phyloP scores from a whole-genome alignment of 148 eudicot species.

The Vaccinium corymbosum region DNA sequence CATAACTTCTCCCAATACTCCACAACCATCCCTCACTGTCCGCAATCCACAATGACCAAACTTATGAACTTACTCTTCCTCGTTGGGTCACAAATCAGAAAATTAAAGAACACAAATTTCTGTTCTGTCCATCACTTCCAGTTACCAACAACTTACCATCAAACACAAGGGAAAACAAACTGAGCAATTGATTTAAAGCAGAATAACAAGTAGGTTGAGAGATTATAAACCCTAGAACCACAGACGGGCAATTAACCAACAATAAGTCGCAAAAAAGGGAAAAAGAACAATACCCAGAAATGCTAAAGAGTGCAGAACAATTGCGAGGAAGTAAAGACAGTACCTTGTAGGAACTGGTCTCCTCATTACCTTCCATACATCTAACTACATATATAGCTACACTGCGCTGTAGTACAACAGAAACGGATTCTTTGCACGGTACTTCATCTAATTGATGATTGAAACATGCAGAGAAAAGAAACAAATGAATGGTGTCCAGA shows the following conservation, averaged over 20 bases:
- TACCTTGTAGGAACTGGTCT: conserved; percentile 11
- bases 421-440: not conserved
- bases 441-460: conserved; percentile 2
- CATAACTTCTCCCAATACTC: not conserved
- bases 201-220: not conserved
- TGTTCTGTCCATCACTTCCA: not conserved
- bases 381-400: not conserved
- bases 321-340: too few species aligned
- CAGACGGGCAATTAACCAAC: conserved; percentile 4
- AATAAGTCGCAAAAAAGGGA: not conserved
- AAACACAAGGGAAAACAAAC: not conserved
- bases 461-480: not conserved
- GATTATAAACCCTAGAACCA: not conserved
- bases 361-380: conserved; percentile 14
- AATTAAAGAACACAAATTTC: not conserved
- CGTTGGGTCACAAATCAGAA: not conserved
- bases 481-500: not conserved
- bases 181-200: not conserved
- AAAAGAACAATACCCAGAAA: conserved; percentile 4
- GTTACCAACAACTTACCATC: not conserved
- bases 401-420: conserved; percentile 1
- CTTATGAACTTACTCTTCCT: not conserved
- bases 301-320: not conserved
- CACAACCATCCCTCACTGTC: not conserved
- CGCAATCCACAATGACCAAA: not conserved